Percentiles rank a stretch among this genome's conserved stretches.
These are phyloP conservation scores for Fusarium oligoseptatum DNA, from an alignment of 2,329 filamentous ascomycete species.

Conservation along the genomic window DNA sequence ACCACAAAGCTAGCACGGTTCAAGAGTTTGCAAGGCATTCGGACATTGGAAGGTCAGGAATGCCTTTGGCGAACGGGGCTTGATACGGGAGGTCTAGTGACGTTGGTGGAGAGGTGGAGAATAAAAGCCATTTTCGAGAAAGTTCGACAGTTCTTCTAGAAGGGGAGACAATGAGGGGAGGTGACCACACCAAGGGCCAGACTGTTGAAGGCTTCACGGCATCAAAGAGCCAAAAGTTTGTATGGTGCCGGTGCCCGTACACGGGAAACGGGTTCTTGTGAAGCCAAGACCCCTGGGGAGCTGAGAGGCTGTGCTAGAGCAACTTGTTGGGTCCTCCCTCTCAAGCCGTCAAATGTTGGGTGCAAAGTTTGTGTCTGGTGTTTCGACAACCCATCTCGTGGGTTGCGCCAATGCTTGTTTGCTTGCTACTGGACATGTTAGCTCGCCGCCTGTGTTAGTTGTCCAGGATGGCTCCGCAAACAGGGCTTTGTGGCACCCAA, in stretches of 20 bases:
- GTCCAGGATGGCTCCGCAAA: slow-evolving; percentile 7
- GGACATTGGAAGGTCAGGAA: slow-evolving; percentile 8
- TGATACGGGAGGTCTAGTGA: slow-evolving; percentile 3
- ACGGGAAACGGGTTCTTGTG: slow-evolving; percentile 2
- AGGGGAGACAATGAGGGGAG: slow-evolving; percentile 1
- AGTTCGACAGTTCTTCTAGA: slow-evolving; percentile 22
- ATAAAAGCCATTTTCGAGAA: background rate
- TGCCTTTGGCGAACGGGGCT: background rate
- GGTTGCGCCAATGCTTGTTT: slow-evolving; percentile 2
- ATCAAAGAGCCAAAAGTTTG: background rate
- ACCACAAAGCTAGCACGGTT: background rate
- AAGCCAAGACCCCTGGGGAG: background rate
- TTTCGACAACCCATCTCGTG: slow-evolving; percentile 9
- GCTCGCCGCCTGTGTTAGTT: background rate
- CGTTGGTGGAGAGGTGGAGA: background rate
- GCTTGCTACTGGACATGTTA: slow-evolving; percentile 2
- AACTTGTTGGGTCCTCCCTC: slow-evolving; percentile 6
- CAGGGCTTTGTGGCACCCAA: slow-evolving; percentile 16
- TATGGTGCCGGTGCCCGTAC: background rate
- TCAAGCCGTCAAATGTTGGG: slow-evolving; percentile 2
- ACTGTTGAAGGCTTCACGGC: slow-evolving; percentile 10
- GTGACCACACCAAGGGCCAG: background rate
- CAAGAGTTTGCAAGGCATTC: slow-evolving; percentile 9
- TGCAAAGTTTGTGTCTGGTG: slow-evolving; percentile 3
- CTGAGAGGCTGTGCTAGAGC: background rate